Conservation (phyloP, 2,329 filamentous ascomycete species). For the Trichoderma arundinaceum region DNA sequence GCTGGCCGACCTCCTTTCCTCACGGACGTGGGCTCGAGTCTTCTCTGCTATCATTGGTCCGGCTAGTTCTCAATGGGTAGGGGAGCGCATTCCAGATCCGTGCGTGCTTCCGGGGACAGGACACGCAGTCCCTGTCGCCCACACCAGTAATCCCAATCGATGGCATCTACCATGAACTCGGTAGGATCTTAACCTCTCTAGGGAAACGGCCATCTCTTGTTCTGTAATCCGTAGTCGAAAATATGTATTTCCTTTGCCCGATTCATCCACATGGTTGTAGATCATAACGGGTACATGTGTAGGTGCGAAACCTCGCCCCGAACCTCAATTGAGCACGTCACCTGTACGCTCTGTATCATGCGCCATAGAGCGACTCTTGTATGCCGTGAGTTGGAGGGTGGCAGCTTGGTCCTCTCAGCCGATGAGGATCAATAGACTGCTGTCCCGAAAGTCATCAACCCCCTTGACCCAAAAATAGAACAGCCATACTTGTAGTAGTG, state of each 20-base stretch:
- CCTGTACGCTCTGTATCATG: not conserved
- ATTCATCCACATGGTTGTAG: not conserved
- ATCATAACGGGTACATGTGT: not conserved
- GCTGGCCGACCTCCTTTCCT: not conserved
- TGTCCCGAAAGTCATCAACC: not conserved
- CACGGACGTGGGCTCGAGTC: not conserved
- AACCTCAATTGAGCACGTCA: not conserved
- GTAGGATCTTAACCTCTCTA: not conserved
- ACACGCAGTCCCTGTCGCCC: not conserved
- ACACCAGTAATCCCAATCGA: slow-evolving; percentile 4
- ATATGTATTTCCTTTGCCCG: not conserved
- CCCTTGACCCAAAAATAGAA: slow-evolving; percentile 27
- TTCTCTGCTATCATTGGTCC: slow-evolving; percentile 3
- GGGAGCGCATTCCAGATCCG: slow-evolving; percentile 8
- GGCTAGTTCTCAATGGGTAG: slow-evolving; percentile 5
- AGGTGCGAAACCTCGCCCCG: not conserved
- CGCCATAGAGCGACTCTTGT: too few species aligned
- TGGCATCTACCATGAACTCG: not conserved
- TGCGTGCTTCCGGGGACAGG: slow-evolving; percentile 7
- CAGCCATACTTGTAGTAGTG: not conserved
- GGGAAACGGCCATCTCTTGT: not conserved
- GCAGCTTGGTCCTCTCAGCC: not conserved
- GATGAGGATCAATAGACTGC: slow-evolving; percentile 26
- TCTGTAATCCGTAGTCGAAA: not conserved
- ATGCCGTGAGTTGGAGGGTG: not conserved